Base-by-base conservation (phyloP, 2,329 filamentous ascomycete genomes). In the Alternaria ventricosa region DNA sequence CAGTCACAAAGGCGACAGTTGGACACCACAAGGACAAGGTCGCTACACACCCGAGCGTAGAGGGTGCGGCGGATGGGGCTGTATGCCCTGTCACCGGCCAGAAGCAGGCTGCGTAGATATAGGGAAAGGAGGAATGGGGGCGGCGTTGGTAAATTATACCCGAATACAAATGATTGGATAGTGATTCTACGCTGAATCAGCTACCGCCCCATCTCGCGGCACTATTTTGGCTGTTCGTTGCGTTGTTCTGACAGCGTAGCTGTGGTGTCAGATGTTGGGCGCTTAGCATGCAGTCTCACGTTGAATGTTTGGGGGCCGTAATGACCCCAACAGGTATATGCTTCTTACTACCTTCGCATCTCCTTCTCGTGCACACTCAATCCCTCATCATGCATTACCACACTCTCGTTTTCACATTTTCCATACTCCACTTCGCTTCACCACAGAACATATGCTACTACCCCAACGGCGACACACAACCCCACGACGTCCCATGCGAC, bases 1-100 rank as follows among this genome's bases (percentile, higher is more conserved):
- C 81, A 0, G 76, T 83, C n/a, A 83, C 81, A 23, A 82, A 82
- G 68, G 82, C 81, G 6, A 81, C 73, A 7, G 73, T 83, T 12
- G 79, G 76, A 23, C 82, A 84, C 59, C 82, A 84, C 60, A 76
- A 80, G 75, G 70, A 73, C 8, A 83, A 83, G 72, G 79, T 84
- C 10, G 72, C 77, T 44, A 70, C 69, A 55, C 82, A 84, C 65
- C 81, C 81, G 10, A 75, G 66, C 47, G 80, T 84, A n/a, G 61
- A 77, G 44, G 73, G 75, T 5, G 78, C 79, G 15, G 75, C 74
- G n/a, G 66, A 78, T 20, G 80, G 72, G 2, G 70, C 74, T 10
- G 79, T 82, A 53, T 84, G 82, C 66, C 82, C 82, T 10, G 81
- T 84, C 57, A 81, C 79, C 22, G 80, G 80, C 7, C 73, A 75